These are phyloP conservation scores for Perkinsus chesapeaki DNA, from an alignment of 169 alveolate species.

Conservation along the genomic window DNA sequence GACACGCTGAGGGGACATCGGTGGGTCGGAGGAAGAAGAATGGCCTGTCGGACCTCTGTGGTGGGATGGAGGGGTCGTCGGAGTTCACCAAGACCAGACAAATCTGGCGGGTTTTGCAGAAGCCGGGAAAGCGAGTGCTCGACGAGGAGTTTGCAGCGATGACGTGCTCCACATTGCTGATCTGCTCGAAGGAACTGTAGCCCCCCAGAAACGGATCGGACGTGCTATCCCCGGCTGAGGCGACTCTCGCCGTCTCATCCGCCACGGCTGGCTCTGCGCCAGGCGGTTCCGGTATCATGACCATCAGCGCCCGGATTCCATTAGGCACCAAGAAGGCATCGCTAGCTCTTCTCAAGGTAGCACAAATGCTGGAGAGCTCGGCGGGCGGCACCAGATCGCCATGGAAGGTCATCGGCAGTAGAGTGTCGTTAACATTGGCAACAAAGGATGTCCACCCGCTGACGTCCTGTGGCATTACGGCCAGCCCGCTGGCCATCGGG, in stretches of 20 bases:
- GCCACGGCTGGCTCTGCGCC: background rate
- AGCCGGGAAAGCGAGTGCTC: background rate
- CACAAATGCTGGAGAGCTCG: background rate
- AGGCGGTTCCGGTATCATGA: background rate
- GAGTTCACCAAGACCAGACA: background rate
- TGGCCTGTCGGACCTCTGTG: background rate
- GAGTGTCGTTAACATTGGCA: background rate
- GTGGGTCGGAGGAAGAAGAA: background rate
- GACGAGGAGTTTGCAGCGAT: background rate
- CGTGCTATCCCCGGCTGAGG: background rate
- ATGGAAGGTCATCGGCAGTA: background rate
- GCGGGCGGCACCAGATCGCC: background rate
- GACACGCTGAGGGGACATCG: background rate
- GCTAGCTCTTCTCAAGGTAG: background rate
- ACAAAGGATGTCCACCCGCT: background rate
- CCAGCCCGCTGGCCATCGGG: background rate
- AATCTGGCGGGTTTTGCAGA: background rate
- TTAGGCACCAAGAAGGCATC: background rate
- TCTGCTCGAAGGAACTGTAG: background rate
- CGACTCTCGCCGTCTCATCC: too few relatives aligned
- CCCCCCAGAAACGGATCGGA: background rate
- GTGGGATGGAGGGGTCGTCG: background rate
- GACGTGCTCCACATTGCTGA: background rate
- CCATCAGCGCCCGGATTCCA: background rate
- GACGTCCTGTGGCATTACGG: background rate